Evolutionary conservation across 2,329 filamentous ascomycete species (phyloP).

Genomic region (Didymellaceae sp.): DNA sequence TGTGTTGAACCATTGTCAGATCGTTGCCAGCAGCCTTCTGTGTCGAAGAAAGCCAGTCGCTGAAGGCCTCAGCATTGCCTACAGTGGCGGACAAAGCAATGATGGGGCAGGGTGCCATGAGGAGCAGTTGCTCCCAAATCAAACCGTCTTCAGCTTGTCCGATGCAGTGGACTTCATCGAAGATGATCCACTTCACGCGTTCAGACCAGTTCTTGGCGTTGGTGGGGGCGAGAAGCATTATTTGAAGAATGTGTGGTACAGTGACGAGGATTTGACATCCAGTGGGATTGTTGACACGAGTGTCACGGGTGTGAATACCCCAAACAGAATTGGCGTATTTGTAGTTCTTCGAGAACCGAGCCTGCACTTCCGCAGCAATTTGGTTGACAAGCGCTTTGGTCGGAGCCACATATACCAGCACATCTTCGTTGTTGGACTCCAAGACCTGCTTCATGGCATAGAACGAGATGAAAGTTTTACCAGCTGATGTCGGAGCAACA

Average conservation of each 20-base stretch:
- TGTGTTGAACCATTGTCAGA: conserved; percentile 72
- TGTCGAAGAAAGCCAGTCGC: conserved; percentile 69
- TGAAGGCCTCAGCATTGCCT: conserved; percentile 75
- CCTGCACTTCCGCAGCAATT: conserved; percentile 79
- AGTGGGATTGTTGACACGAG: conserved; percentile 74
- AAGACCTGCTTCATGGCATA: conserved; percentile 83
- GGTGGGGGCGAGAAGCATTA: conserved; percentile 70
- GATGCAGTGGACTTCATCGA: conserved; percentile 83
- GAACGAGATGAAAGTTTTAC: conserved; percentile 85
- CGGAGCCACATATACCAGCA: conserved; percentile 80
- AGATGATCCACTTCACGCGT: conserved; percentile 76
- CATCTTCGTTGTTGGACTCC: conserved; percentile 69
- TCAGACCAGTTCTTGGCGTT: conserved; percentile 74
- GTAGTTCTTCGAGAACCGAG: conserved; percentile 72
- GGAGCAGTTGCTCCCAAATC: conserved; percentile 78
- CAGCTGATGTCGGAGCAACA: conserved; percentile 78
- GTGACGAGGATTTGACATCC: conserved; percentile 79
- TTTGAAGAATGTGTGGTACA: conserved; percentile 79
- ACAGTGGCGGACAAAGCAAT: conserved; percentile 82
- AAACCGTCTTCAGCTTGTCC: conserved; percentile 77
- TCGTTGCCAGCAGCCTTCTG: conserved; percentile 69
- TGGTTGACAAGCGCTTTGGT: conserved; percentile 85
- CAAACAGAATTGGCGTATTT: conserved; percentile 70
- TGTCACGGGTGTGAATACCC: conserved; percentile 79
- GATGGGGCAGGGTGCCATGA: conserved; percentile 77